These are phyloP conservation scores for Vickermania spadyakhi DNA, from an alignment of 208 protist genomes.

Conservation along the genomic window DNA sequence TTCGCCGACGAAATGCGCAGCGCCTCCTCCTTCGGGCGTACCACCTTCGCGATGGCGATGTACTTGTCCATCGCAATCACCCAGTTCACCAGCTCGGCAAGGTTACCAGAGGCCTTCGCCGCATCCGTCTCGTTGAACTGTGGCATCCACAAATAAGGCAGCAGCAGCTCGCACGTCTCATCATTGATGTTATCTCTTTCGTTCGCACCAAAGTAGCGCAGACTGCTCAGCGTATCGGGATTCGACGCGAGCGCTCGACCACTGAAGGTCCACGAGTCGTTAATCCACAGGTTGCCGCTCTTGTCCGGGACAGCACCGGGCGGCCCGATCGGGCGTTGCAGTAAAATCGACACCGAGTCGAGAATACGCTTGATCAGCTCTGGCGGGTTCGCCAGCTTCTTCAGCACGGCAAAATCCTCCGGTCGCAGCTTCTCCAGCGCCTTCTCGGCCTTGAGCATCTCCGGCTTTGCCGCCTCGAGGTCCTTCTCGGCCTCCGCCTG, in stretches of 20 bases:
- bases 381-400: constrained; percentile 93
- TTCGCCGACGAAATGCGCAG: constrained; percentile 85
- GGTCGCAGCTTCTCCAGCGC: constrained; percentile 92
- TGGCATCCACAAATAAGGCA: constrained; percentile 94
- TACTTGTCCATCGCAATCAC: constrained; percentile 96
- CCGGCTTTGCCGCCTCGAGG: constrained; percentile 89
- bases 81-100: constrained; percentile 94
- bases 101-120: constrained; percentile 85
- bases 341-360: constrained; percentile 95
- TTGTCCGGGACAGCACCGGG: constrained; percentile 15
- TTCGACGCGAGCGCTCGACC: constrained; percentile 78
- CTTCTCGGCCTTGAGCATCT: constrained; percentile 89
- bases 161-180: constrained; percentile 96
- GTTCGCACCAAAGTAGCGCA: constrained; percentile 75
- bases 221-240: constrained; percentile 55
- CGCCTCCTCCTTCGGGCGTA: constrained; percentile 94
- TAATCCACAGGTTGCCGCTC: constrained; percentile 86
- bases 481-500: constrained; percentile 95
- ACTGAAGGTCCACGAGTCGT: constrained; percentile 86
- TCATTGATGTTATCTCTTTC: constrained; percentile 97
- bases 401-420: constrained; percentile 92
- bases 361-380: constrained; percentile 96
- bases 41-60: constrained; percentile 95
- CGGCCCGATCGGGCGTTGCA: constrained; percentile 66
- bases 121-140: constrained; percentile 94